Base-by-base conservation (phyloP, 164 flowering plant species). In the Stephania yunnanensis region DNA sequence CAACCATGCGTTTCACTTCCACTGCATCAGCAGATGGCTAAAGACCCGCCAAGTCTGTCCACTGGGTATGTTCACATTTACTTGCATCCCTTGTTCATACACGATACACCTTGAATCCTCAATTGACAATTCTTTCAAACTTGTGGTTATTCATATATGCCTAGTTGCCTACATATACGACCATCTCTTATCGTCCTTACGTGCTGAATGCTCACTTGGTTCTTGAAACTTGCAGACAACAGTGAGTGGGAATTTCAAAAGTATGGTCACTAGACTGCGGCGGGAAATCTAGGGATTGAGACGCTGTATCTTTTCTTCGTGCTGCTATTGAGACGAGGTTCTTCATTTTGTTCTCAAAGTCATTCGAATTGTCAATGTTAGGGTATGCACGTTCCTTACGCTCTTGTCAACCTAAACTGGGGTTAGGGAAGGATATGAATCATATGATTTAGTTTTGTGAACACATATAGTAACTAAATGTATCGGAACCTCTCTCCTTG, bases 241-340 rank as follows among this genome's bases (percentile, higher is more conserved):
- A 85, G 87, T 42, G 85, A 85, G 74, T 85, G 87, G 86, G 87
- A 85, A 72, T 84, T 85, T 67, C 87, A 85, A 82, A 85, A 85
- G 72, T 85, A 84, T 68, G 86, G 86, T 13, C 86, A 84, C 71
- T 85, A 83, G 79, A 58, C 20, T 58, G n/a, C 13, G 64, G 64
- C 20, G 19, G 64, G 63, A 17, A 55, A 7, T 5, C n/a, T n/a
- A 58, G 20, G 17, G 64, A n/a, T 7, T 15, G 64, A n/a, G 64
- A 15, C 64, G 64, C 64, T 50, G 15, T 58, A 58, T n/a, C 64
- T 58, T 58, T 19, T 58, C 20, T 13, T 58, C 6, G 7, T 58
- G 42, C 42, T 36, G 42, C 42, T 36, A 36, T 36, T 36, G 42
- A 36, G 42, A 36, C 4, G 42, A 36, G 4, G 4, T 36, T 36